Percentiles rank a stretch among this genome's conserved stretches.
phyloP scores from a whole-genome alignment of 148 eudicot genomes.

The Dianthus caryophyllus region DNA sequence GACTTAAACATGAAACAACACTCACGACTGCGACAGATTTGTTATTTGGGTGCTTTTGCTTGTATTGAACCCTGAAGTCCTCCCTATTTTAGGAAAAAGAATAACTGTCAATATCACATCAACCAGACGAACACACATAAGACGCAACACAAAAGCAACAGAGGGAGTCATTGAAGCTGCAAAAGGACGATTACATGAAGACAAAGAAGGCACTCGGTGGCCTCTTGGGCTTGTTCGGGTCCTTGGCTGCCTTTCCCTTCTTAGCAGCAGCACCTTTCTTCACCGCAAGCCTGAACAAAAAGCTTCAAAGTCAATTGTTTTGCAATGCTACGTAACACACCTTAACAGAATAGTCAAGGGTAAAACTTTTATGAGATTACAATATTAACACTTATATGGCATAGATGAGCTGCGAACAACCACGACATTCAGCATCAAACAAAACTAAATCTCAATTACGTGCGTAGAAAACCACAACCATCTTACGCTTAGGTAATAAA shows the following conservation, averaged over 20 bases:
- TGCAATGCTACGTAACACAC: no score
- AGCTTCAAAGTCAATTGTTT: no score
- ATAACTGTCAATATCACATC: background rate
- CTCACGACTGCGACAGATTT: slow-evolving; percentile 59
- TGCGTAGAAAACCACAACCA: background rate
- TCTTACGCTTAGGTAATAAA: background rate
- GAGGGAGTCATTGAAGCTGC: background rate
- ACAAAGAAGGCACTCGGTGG: slow-evolving; percentile 60
- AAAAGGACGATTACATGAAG: slow-evolving; percentile 38
- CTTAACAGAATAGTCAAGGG: no score
- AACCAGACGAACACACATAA: background rate
- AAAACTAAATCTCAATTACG: no score
- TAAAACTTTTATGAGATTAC: no score
- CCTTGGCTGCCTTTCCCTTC: slow-evolving; percentile 48
- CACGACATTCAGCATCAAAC: no score
- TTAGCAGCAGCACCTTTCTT: slow-evolving; percentile 38
- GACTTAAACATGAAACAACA: background rate
- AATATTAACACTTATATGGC: no score
- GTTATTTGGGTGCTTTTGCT: slow-evolving; percentile 50
- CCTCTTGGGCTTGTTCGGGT: slow-evolving; percentile 69
- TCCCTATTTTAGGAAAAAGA: slow-evolving; percentile 32
- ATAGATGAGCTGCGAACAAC: no score
- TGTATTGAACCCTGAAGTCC: slow-evolving; percentile 47
- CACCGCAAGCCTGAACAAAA: slow-evolving; percentile 38
- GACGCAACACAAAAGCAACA: background rate